Evolutionary conservation across 2,329 filamentous ascomycete genomes (phyloP).

Genomic region (Venturia asperata): DNA sequence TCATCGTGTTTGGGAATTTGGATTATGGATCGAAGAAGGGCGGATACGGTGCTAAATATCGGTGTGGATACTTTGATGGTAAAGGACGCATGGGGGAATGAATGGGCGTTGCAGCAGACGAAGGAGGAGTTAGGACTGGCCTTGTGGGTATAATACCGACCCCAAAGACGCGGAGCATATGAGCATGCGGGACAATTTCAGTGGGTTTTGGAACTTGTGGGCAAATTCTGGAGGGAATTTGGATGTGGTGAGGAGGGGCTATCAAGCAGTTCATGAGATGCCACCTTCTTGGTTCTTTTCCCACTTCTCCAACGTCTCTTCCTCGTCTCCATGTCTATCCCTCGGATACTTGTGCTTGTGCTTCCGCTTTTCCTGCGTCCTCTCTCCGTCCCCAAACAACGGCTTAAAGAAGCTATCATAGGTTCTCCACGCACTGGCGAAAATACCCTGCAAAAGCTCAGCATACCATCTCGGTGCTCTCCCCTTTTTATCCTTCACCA

Average conservation of each 20-base stretch:
- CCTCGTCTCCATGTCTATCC: neutral
- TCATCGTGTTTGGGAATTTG: constrained; percentile 45
- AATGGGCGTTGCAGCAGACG: constrained; percentile 26
- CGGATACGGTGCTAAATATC: constrained; percentile 41
- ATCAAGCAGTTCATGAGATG: constrained; percentile 22
- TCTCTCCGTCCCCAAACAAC: constrained; percentile 82
- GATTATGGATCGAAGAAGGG: constrained; percentile 45
- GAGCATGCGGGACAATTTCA: constrained; percentile 44
- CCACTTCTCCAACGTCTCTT: neutral
- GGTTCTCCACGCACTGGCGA: constrained; percentile 53
- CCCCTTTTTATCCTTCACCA: constrained; percentile 60
- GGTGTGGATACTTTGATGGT: constrained; percentile 44
- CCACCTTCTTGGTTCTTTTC: neutral
- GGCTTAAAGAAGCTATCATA: constrained; percentile 60
- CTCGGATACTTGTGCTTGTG: constrained; percentile 7
- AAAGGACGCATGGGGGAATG: constrained; percentile 32
- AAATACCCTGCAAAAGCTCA: constrained; percentile 44
- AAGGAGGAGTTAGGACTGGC: too few species aligned
- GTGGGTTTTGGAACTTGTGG: constrained; percentile 46
- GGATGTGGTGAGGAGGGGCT: constrained; percentile 42
- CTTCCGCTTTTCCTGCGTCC: constrained; percentile 34
- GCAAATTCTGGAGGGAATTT: constrained; percentile 36
- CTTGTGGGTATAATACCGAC: constrained; percentile 31
- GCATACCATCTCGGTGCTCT: constrained; percentile 62
- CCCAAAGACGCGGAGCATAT: constrained; percentile 33